phyloP scores from a whole-genome alignment of 1,139 yeast species.

The Meyerozyma elateridarum region DNA sequence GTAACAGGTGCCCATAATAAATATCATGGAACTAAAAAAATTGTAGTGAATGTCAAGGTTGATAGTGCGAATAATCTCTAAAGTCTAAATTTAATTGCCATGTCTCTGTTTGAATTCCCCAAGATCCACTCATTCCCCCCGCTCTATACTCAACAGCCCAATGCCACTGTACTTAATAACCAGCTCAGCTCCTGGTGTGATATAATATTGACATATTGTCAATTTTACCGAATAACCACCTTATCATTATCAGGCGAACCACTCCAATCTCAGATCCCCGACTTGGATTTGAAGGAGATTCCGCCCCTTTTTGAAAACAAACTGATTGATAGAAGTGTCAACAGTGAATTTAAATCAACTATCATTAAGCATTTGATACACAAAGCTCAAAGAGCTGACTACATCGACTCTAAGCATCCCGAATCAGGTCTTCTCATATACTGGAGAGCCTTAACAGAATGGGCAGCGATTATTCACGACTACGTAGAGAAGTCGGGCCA shows the following conservation, averaged over 20 bases:
- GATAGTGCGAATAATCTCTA: no score
- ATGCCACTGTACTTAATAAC: conserved; percentile 68
- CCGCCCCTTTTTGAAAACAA: conserved; percentile 46
- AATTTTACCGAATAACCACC: conserved; percentile 44
- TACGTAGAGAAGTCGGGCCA: conserved; percentile 71
- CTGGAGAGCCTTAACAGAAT: conserved; percentile 71
- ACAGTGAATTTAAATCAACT: conserved; percentile 48
- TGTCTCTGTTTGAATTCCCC: conserved; percentile 44
- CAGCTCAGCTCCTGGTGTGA: conserved; percentile 54
- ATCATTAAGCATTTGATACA: conserved; percentile 57
- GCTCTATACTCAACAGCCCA: conserved; percentile 84
- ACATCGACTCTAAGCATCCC: conserved; percentile 40
- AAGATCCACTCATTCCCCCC: conserved; percentile 87
- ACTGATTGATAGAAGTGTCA: conserved; percentile 48
- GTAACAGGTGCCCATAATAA: conserved; percentile 3
- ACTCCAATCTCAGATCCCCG: conserved; percentile 22
- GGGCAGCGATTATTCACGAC: conserved; percentile 56
- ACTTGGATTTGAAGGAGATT: conserved; percentile 14
- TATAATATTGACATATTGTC: conserved; percentile 52
- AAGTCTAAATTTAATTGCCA: no score
- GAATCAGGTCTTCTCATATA: conserved; percentile 50
- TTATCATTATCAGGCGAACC: conserved; percentile 28
- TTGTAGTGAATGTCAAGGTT: not conserved
- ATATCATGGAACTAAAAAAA: conserved; percentile 1
- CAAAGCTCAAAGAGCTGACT: conserved; percentile 48